A percentile compares a stretch with the other conserved stretches of the same genome.
These are phyloP conservation scores for Clarireedia hainanense DNA, from an alignment of 2,329 filamentous ascomycete species.

Conservation along the genomic window DNA sequence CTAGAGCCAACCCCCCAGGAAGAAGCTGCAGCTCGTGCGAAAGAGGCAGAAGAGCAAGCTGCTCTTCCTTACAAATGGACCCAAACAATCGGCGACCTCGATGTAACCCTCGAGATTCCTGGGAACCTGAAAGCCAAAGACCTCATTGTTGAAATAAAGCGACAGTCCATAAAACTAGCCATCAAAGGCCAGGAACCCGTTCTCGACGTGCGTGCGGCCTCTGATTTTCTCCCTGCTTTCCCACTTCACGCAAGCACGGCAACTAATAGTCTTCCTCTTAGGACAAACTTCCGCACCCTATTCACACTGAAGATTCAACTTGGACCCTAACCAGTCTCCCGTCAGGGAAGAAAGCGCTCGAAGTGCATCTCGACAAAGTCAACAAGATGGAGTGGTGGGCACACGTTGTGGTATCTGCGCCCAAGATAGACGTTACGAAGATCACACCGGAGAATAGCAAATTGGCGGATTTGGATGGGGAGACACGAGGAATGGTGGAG, in stretches of 20 bases:
- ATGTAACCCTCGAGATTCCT: slow-evolving; percentile 70
- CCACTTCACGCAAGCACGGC: too few species aligned
- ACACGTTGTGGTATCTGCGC: slow-evolving; percentile 78
- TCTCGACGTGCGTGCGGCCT: slow-evolving; percentile 54
- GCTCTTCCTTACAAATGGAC: slow-evolving; percentile 95
- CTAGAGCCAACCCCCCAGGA: slow-evolving; percentile 36
- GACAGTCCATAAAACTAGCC: slow-evolving; percentile 66
- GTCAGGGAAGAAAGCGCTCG: slow-evolving; percentile 58
- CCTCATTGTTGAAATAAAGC: slow-evolving; percentile 74
- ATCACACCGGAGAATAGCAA: slow-evolving; percentile 91
- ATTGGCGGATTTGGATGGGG: slow-evolving; percentile 84
- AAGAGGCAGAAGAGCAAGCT: slow-evolving; percentile 81
- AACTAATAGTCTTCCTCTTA: slow-evolving; percentile 31
- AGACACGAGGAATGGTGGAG: slow-evolving; percentile 95
- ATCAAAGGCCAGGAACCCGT: slow-evolving; percentile 85
- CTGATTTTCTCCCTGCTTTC: background rate
- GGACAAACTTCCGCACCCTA: slow-evolving; percentile 76
- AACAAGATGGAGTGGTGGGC: slow-evolving; percentile 99
- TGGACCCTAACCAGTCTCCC: slow-evolving; percentile 78
- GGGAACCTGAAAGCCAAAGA: slow-evolving; percentile 79
- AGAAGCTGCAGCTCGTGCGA: slow-evolving; percentile 53
- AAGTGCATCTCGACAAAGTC: slow-evolving; percentile 85
- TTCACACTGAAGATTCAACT: slow-evolving; percentile 79
- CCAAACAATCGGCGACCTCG: slow-evolving; percentile 83
- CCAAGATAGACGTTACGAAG: slow-evolving; percentile 90